phyloP scores from a whole-genome alignment of 768 basidiomycete genomes.

The Xerocomellus amylosporus region DNA sequence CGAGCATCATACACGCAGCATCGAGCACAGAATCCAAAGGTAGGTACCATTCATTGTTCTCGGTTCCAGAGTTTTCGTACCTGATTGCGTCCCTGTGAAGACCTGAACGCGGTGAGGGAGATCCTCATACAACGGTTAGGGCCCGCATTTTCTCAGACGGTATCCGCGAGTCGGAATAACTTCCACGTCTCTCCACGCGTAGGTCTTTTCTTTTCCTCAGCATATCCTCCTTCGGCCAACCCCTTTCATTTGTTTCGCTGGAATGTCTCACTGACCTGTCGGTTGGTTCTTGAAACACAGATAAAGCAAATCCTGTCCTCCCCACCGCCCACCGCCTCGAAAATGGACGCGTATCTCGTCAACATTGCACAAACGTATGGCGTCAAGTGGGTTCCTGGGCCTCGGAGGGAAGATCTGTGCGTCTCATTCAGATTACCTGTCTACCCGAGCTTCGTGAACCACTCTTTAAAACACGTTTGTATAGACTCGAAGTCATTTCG shows the following conservation, averaged over 20 bases:
- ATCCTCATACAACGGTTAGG: constrained; percentile 57
- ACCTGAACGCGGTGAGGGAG: constrained; percentile 54
- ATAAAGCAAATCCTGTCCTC: constrained; percentile 51
- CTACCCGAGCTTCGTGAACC: not conserved
- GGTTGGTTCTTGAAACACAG: constrained; percentile 23
- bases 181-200: constrained; percentile 57
- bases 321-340: constrained; percentile 52
- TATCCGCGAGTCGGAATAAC: constrained; percentile 46
- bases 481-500: constrained; percentile 54
- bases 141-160: constrained; percentile 53
- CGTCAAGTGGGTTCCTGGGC: constrained; percentile 62
- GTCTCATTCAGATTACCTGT: constrained; percentile 15
- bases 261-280: not conserved
- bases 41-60: constrained; percentile 22
- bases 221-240: not conserved
- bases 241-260: not conserved
- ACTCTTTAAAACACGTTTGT: not conserved
- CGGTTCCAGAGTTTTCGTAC: not conserved
- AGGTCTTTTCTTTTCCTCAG: constrained; percentile 6
- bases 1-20: constrained; percentile 63
- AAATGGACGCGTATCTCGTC: constrained; percentile 54
- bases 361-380: constrained; percentile 51
- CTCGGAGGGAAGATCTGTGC: constrained; percentile 60
- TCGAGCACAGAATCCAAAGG: constrained; percentile 59
- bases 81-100: constrained; percentile 33